Conservation (phyloP, 2,329 filamentous ascomycete genomes). For the Helminthosporium solani region DNA sequence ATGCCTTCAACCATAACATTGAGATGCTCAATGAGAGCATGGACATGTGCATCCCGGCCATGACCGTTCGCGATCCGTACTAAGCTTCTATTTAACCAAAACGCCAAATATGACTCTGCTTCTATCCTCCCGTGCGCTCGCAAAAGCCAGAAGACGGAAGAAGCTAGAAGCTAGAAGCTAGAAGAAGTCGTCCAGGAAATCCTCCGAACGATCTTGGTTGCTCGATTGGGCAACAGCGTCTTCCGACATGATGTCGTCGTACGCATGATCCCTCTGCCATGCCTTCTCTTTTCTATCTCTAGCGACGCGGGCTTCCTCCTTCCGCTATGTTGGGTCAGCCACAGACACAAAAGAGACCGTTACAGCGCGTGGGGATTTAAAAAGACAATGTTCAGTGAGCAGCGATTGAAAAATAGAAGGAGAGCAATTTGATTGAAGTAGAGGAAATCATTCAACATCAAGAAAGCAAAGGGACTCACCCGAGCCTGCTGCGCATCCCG, state of each 20-base stretch:
- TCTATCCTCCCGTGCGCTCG: not conserved
- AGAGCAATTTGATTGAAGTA: not conserved
- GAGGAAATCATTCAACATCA: too few species aligned
- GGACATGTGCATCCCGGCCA: constrained; percentile 57
- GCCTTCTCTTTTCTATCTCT: constrained; percentile 87
- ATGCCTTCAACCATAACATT: constrained; percentile 68
- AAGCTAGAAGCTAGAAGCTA: constrained; percentile 12
- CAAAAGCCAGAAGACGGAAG: not conserved
- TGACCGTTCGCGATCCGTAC: constrained; percentile 31
- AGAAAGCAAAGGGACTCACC: constrained; percentile 47
- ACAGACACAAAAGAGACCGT: not conserved
- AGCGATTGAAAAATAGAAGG: not conserved
- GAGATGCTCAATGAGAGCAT: constrained; percentile 73
- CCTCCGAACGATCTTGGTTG: constrained; percentile 78
- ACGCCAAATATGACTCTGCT: not conserved
- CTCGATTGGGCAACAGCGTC: constrained; percentile 74
- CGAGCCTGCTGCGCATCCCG: constrained; percentile 61
- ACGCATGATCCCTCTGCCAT: constrained; percentile 96
- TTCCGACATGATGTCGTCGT: constrained; percentile 86
- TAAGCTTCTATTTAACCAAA: constrained; percentile 9
- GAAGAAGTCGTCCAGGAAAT: constrained; percentile 84
- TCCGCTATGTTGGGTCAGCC: constrained; percentile 56
- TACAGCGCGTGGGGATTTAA: too few species aligned
- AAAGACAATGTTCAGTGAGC: not conserved
- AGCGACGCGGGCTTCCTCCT: constrained; percentile 70